Percentiles rank a stretch among this genome's conserved stretches.
phyloP scores from a whole-genome alignment of 2,329 filamentous ascomycete genomes.

The Aspergillus uvarum region DNA sequence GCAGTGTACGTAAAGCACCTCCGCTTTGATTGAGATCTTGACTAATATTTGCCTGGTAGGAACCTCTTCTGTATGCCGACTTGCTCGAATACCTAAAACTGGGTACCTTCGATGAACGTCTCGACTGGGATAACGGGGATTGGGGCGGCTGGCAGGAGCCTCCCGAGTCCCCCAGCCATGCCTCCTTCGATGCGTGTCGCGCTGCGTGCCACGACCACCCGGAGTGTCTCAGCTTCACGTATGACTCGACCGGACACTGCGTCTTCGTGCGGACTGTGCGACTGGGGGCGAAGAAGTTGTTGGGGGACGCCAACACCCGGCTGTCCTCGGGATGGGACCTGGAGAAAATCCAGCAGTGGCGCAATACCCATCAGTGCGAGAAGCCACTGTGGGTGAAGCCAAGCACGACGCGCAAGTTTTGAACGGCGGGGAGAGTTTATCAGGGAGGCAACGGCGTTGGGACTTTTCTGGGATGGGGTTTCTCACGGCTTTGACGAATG shows the following conservation, averaged over 20 bases:
- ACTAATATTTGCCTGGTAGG: neutral
- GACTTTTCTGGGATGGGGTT: neutral
- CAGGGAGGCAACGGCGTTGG: neutral
- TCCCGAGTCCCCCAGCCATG: slow-evolving; percentile 27
- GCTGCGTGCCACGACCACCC: slow-evolving; percentile 24
- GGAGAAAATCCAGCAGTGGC: slow-evolving; percentile 26
- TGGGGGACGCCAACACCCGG: slow-evolving; percentile 8
- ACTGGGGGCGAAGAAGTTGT: slow-evolving; percentile 20
- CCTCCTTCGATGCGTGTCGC: slow-evolving; percentile 31
- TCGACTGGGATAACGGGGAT: slow-evolving; percentile 39
- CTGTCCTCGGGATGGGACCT: slow-evolving; percentile 31
- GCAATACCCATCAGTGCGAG: slow-evolving; percentile 20
- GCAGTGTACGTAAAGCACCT: slow-evolving; percentile 18
- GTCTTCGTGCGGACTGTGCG: slow-evolving; percentile 25
- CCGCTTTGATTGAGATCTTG: neutral
- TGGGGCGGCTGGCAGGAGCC: slow-evolving; percentile 33
- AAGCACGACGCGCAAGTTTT: slow-evolving; percentile 14
- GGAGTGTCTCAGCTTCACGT: slow-evolving; percentile 29
- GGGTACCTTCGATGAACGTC: slow-evolving; percentile 18
- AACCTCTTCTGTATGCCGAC: slow-evolving; percentile 25
- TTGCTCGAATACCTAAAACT: slow-evolving; percentile 32
- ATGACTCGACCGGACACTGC: slow-evolving; percentile 23
- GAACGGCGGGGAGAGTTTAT: neutral
- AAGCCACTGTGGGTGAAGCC: slow-evolving; percentile 13
- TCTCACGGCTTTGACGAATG: slow-evolving; percentile 6